Evolutionary conservation across 1,139 yeast genomes (phyloP), one percentile per base, ranked within the genome.

Genomic region (Pichia sp.): DNA sequence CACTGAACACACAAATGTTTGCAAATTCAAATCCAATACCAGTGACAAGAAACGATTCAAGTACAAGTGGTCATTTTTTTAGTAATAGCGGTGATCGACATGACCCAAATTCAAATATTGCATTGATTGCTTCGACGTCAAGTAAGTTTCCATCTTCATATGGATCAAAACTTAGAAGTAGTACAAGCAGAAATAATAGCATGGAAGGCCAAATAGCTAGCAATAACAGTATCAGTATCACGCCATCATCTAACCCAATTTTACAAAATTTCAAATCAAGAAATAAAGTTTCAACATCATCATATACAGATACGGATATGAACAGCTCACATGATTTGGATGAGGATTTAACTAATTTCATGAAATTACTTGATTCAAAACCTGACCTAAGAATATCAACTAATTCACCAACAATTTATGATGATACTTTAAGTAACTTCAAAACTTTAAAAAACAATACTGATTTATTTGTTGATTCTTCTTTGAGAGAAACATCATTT

Each of bases 281-380:
- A 44, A 54, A 52, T 45, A 56, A 52, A 20, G 50, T 55, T 9
- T 47, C 49, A 22, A 53, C 60, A 7, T 48, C 56, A 1, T 54
- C 60, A 5, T 53, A 56, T 11, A 51, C 59, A 1, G 64, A 60
- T 30, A 44, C 46, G 4, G 64, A 57, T 15, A 59, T 62, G 2
- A 52, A 56, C 11, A 70, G 74, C 54, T 58, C 62, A 1, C 39
- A 57, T 9, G 57, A 54, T 42, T 43, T 59, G 25, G 89, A 82
- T 55, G 89, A 85, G 50, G 96, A 85, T 57, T 72, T 89, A 26
- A 79, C 85, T 49, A 88, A 84, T 47, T 90, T 90, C 68, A 86
- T 90, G 45, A 76, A 80, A 54, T 73, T 88, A 78, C 77, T 90
- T 44, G 97, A 92, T 56, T 79, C 84, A 44, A 79, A 76, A 54